A percentile compares a stretch with the other conserved stretches of the same genome.
Evolutionary conservation across 768 basidiomycete species (phyloP).

Genomic region (Suillus decipiens): DNA sequence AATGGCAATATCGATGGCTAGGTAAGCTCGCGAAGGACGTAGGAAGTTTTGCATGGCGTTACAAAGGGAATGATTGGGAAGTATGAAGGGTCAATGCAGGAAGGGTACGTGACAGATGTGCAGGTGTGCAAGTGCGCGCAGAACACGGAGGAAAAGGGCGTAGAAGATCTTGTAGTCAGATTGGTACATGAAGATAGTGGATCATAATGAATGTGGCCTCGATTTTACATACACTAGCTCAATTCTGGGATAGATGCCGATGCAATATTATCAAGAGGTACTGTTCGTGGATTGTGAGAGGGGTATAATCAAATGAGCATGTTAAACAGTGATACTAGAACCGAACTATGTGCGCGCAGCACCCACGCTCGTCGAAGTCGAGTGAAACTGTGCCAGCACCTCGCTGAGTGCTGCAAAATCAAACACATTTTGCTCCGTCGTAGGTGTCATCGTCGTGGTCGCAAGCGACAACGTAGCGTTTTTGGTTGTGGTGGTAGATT

Average conservation of each 20-base stretch:
- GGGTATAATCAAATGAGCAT: background rate
- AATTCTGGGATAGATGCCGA: background rate
- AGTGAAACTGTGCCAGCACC: conserved; percentile 29
- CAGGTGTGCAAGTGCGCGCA: background rate
- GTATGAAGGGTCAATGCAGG: background rate
- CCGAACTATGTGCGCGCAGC: background rate
- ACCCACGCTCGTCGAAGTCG: conserved; percentile 11
- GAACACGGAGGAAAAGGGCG: background rate
- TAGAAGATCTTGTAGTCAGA: background rate
- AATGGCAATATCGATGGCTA: background rate
- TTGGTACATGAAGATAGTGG: background rate
- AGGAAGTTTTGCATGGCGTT: background rate
- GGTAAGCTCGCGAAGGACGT: background rate
- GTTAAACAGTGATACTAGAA: background rate
- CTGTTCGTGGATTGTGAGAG: too few species aligned
- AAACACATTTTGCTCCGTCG: conserved; percentile 20
- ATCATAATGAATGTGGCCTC: background rate
- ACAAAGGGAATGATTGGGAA: background rate
- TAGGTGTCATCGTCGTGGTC: conserved; percentile 14
- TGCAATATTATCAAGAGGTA: background rate
- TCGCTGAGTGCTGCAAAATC: conserved; percentile 27
- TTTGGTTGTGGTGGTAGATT: conserved; percentile 11
- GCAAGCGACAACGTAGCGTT: conserved; percentile 15
- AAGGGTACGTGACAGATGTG: background rate
- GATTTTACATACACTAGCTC: background rate